These are phyloP conservation scores for Mycena crocata DNA, from an alignment of 768 basidiomycete species.

Conservation along the genomic window DNA sequence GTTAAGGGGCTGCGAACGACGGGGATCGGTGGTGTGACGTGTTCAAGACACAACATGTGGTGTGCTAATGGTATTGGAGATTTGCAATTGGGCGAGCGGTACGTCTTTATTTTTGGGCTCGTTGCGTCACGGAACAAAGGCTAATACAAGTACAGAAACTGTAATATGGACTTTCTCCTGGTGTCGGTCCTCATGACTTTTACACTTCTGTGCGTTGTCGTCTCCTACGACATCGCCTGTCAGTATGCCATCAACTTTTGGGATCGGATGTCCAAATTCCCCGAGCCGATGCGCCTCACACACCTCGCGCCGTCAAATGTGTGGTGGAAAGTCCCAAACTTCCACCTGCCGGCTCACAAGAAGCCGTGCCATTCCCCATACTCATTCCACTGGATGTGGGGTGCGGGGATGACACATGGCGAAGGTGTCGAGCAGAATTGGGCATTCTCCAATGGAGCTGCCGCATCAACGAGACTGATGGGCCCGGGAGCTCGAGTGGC, in stretches of 20 bases:
- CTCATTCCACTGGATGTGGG: slow-evolving; percentile 6
- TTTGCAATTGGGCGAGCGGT: slow-evolving; percentile 36
- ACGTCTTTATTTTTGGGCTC: background rate
- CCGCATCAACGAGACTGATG: background rate
- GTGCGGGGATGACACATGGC: background rate
- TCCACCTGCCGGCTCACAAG: background rate
- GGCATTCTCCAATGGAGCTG: background rate
- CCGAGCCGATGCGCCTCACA: background rate
- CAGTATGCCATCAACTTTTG: background rate
- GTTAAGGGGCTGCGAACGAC: slow-evolving; percentile 18
- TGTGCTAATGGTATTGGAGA: slow-evolving; percentile 29
- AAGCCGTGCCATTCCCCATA: background rate
- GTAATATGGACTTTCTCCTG: slow-evolving; percentile 1
- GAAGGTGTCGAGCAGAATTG: background rate
- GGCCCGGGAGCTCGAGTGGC: background rate
- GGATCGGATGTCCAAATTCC: background rate
- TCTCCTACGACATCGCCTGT: slow-evolving; percentile 8
- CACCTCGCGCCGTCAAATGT: too few species aligned
- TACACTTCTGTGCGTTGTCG: background rate
- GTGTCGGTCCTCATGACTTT: background rate
- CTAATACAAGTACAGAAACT: background rate
- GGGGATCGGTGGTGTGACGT: slow-evolving; percentile 21
- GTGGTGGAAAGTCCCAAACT: background rate
- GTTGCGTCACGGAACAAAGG: too few species aligned
- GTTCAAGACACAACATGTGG: slow-evolving; percentile 16